phyloP scores from a whole-genome alignment of 2,329 filamentous ascomycete species.

The Blastomyces parvus region DNA sequence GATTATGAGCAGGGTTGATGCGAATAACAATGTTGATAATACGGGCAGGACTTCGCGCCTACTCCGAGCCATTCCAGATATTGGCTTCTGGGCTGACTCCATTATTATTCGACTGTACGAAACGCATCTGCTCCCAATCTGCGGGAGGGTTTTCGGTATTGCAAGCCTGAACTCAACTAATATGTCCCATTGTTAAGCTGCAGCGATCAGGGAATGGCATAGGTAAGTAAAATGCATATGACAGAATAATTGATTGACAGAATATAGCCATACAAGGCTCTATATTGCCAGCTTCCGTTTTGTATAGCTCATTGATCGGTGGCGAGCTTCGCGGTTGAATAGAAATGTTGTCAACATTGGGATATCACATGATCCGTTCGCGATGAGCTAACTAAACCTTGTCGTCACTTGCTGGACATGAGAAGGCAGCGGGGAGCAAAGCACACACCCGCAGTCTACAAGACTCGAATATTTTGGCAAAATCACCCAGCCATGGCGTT shows the following conservation, averaged over 20 bases:
- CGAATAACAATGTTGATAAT: constrained; percentile 15
- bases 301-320: not conserved
- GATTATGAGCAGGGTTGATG: constrained; percentile 25
- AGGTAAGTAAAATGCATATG: not conserved
- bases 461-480: constrained; percentile 10
- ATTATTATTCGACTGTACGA: not conserved
- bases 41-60: not conserved
- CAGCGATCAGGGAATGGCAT: not conserved
- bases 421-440: not conserved
- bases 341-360: not conserved
- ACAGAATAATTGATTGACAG: not conserved
- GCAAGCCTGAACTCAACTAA: not conserved
- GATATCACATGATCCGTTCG: not conserved
- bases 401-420: no score
- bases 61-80: not conserved
- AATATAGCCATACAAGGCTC: no score
- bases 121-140: not conserved
- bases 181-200: not conserved
- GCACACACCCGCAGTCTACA: not conserved
- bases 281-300: not conserved
- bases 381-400: not conserved
- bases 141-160: not conserved
- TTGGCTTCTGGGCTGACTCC: not conserved
- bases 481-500: constrained; percentile 45
- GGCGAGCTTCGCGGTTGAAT: not conserved